Conservation (phyloP, 345 rosid genomes). For the Eucalyptus cladocalyx region DNA sequence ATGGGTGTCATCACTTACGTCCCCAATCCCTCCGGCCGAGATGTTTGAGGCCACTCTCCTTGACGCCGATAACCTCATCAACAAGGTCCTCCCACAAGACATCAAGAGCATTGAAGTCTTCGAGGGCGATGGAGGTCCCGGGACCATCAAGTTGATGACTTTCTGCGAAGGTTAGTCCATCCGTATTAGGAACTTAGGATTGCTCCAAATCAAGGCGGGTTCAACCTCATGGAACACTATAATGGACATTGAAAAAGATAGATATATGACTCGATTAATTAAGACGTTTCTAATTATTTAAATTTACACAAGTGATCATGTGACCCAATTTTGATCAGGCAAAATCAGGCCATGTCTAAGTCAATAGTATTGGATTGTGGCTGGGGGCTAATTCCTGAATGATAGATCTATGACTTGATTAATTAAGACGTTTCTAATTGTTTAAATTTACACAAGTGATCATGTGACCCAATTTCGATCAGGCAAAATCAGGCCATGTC, state of each 20-base stretch:
- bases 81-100: slow-evolving; percentile 18
- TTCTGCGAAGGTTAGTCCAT: not conserved
- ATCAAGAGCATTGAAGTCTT: slow-evolving; percentile 5
- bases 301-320: not conserved
- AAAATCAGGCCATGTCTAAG: not conserved
- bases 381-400: not conserved
- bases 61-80: slow-evolving; percentile 1
- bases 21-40: not conserved
- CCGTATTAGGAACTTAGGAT: no score
- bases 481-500: no score
- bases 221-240: not conserved
- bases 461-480: no score
- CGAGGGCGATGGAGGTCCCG: slow-evolving; percentile 28
- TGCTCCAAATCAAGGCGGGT: not conserved
- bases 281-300: not conserved
- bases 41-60: not conserved
- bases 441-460: no score
- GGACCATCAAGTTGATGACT: no score
- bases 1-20: not conserved
- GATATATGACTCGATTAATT: not conserved
- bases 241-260: not conserved
- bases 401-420: no score
- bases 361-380: not conserved
- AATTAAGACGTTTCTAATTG: no score
- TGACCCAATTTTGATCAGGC: not conserved